Conservation (phyloP, 1,139 yeast species). For the Debaryomyces coudertii region DNA sequence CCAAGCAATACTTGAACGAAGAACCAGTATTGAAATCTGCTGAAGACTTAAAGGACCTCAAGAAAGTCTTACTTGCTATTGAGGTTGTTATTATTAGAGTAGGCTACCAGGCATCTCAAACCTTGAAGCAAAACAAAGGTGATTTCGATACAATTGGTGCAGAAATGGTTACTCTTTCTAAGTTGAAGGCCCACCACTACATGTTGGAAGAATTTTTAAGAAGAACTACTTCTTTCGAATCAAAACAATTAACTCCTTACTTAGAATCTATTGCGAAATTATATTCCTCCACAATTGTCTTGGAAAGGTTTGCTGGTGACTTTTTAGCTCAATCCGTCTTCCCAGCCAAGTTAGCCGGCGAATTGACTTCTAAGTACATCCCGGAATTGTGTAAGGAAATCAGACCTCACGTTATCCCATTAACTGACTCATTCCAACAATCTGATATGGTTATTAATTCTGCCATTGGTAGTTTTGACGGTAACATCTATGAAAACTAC, state of each 20-base stretch:
- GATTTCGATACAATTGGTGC: constrained; percentile 61
- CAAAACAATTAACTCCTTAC: constrained; percentile 27
- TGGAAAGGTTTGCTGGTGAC: constrained; percentile 73
- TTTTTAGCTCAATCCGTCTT: constrained; percentile 68
- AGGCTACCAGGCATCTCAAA: constrained; percentile 48
- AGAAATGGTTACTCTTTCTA: constrained; percentile 57
- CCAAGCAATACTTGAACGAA: constrained; percentile 33
- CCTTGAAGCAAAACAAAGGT: constrained; percentile 44
- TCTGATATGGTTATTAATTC: constrained; percentile 50
- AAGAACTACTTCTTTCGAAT: constrained; percentile 31
- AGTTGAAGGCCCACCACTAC: constrained; percentile 64
- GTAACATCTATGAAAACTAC: constrained; percentile 52
- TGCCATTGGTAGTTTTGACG: constrained; percentile 47
- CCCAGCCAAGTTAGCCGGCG: constrained; percentile 47
- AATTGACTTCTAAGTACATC: constrained; percentile 42
- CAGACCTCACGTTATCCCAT: constrained; percentile 49
- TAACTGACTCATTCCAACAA: constrained; percentile 52
- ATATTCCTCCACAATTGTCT: constrained; percentile 69
- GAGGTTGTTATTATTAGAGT: constrained; percentile 51
- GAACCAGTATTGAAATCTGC: constrained; percentile 37
- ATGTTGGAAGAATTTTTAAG: constrained; percentile 47
- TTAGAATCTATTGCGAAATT: constrained; percentile 42
- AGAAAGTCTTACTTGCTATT: constrained; percentile 35
- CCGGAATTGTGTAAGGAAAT: constrained; percentile 40
- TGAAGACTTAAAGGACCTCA: constrained; percentile 37